Evolutionary conservation across 2,329 filamentous ascomycete genomes (phyloP).

Genomic region (Paradendryphiella salina): DNA sequence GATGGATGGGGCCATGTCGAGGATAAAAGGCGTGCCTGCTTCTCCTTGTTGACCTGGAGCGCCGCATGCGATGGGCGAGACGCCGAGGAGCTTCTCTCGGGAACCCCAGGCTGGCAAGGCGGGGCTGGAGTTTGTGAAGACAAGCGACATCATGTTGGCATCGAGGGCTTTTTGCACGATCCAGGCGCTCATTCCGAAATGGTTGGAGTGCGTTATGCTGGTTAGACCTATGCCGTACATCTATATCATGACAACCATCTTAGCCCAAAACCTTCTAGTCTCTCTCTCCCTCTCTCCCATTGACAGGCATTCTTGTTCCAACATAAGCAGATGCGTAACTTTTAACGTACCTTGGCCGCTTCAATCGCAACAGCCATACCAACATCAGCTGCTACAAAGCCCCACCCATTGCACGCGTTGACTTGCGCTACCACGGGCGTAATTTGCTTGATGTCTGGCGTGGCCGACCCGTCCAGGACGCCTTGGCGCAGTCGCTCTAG

Average conservation of each 20-base stretch:
- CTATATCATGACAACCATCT: neutral
- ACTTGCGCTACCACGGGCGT: conserved; percentile 74
- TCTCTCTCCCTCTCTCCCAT: no score
- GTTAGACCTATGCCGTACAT: conserved; percentile 75
- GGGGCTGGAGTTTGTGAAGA: conserved; percentile 66
- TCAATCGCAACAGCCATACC: conserved; percentile 70
- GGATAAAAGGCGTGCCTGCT: conserved; percentile 63
- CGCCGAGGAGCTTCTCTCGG: conserved; percentile 68
- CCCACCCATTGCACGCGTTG: conserved; percentile 71
- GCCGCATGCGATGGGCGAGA: conserved; percentile 74
- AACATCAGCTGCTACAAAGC: conserved; percentile 68
- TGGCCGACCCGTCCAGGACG: conserved; percentile 65
- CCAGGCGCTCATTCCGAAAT: conserved; percentile 84
- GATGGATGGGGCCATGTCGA: conserved; percentile 72
- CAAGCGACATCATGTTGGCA: conserved; percentile 62
- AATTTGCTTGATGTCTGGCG: conserved; percentile 61
- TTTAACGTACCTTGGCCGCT: conserved; percentile 58
- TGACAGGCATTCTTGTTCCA: neutral
- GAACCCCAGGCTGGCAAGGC: conserved; percentile 74
- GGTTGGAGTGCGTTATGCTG: conserved; percentile 74
- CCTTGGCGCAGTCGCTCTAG: conserved; percentile 71
- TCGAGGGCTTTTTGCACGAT: conserved; percentile 76
- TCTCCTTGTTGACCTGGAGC: conserved; percentile 63
- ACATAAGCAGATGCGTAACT: neutral
- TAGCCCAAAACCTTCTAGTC: no score